Evolutionary conservation across 768 basidiomycete genomes (phyloP), one percentile per base, ranked within the genome.

Genomic region (Pisolithus tinctorius): DNA sequence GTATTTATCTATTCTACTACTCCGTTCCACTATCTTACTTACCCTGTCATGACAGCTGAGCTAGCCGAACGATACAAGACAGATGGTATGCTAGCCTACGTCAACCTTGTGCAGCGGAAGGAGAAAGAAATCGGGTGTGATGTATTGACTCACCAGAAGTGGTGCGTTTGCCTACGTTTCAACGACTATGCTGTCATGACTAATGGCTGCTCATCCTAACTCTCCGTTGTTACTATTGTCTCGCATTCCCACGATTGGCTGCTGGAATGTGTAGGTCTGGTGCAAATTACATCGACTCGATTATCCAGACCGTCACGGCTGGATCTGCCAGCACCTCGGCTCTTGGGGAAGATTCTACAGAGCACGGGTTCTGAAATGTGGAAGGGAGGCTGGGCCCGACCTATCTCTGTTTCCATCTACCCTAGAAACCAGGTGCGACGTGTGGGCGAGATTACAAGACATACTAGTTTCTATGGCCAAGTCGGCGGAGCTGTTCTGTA

Each of bases 91-190:
- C 79, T 91, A 30, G 93, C 93, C 23, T 95, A 95, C 66, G 91
- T 93, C 44, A 78, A 93, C 53, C 80, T 91, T 17, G 80, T 94
- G 46, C 92, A 95, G 63, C 74, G 81, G 56, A 92, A 88, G 66
- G 92, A 95, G 69, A 88, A 85, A 67, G 90, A 86, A 59, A 80
- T 93, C 47, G 87, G 87, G 31, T 88, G 86, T 53, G 92, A 95
- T 64, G 91, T 95, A 30, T 73, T 94, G 44, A 95, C 88, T 3
- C 92, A 95, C 67, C 92, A 95, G 71, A 94, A 93, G 77, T 96
- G 93, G 92, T 83, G 38, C 51, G 77, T 69, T 11, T 17, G 16
- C 26, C 26, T 45, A 14, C 26, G 27, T 36, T 14, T 48, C 20
- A 4, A 25, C 2, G 34, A 30, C 4, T 23, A 20, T 6, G 13